These are phyloP conservation scores for Thalassiosira ordinaria DNA, from an alignment of 352 stramenopile species.

Conservation along the genomic window DNA sequence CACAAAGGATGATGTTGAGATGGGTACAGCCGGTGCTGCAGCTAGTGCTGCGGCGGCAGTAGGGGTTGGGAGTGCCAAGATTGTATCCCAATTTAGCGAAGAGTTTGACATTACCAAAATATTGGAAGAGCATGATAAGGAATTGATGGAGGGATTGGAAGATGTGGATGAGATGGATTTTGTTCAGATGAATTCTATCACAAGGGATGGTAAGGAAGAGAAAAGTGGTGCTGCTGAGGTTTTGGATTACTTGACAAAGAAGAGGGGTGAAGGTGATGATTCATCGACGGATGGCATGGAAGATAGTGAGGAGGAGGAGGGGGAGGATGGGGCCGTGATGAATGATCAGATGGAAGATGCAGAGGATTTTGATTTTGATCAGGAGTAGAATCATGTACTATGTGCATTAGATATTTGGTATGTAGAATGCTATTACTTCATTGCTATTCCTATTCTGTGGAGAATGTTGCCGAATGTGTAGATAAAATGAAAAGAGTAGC, in stretches of 20 bases:
- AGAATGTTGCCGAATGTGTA: too few relatives aligned
- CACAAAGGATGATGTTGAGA: constrained; percentile 30
- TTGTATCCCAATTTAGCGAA: constrained; percentile 75
- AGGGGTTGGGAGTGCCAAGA: constrained; percentile 50
- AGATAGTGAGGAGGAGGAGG: constrained; percentile 41
- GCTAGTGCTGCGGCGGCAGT: too few relatives aligned
- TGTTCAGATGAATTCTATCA: constrained; percentile 67
- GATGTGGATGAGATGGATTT: constrained; percentile 86
- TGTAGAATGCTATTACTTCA: too few relatives aligned
- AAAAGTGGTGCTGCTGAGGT: constrained; percentile 36
- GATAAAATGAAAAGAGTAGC: too few relatives aligned
- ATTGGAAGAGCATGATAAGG: constrained; percentile 65
- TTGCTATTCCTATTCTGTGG: too few relatives aligned
- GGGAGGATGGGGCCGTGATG: constrained; percentile 2
- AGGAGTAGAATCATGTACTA: too few relatives aligned
- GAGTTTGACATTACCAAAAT: constrained; percentile 82
- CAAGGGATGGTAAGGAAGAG: constrained; percentile 4
- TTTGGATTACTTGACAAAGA: constrained; percentile 49
- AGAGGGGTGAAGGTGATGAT: constrained; percentile 18
- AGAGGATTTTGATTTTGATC: constrained; percentile 56
- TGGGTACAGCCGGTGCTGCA: neutral
- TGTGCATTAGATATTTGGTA: too few relatives aligned
- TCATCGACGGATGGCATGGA: constrained; percentile 43
- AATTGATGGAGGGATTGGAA: constrained; percentile 76
- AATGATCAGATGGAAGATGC: constrained; percentile 58